Evolutionary conservation across 2,329 filamentous ascomycete genomes (phyloP).

Genomic region (Curvularia verruculosa): DNA sequence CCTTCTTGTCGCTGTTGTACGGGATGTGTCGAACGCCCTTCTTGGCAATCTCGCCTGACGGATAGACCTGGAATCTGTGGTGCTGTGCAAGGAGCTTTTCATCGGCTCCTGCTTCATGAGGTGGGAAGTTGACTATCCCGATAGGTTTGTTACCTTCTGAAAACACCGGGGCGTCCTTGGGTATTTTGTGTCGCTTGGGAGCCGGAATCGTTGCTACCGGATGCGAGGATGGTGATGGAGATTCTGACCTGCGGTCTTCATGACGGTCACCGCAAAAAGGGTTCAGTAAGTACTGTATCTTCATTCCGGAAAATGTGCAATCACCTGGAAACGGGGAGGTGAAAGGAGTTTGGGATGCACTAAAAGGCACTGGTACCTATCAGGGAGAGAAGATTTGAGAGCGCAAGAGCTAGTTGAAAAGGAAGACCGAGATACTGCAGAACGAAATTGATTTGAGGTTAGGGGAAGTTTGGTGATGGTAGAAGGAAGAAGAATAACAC

Average conservation of each 20-base stretch:
- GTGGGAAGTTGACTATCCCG: slow-evolving; percentile 74
- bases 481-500: slow-evolving; percentile 26
- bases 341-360: slow-evolving; percentile 19
- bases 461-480: slow-evolving; percentile 27
- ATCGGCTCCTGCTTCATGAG: slow-evolving; percentile 68
- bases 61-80: slow-evolving; percentile 68
- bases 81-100: slow-evolving; percentile 64
- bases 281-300: slow-evolving; percentile 52
- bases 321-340: slow-evolving; percentile 3
- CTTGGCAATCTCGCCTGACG: slow-evolving; percentile 64
- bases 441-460: slow-evolving; percentile 26
- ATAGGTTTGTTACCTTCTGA: slow-evolving; percentile 63
- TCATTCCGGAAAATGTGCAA: slow-evolving; percentile 33
- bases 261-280: slow-evolving; percentile 31
- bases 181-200: slow-evolving; percentile 60
- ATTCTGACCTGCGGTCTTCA: slow-evolving; percentile 20
- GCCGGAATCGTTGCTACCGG: slow-evolving; percentile 10
- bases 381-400: slow-evolving; percentile 27
- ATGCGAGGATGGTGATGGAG: slow-evolving; percentile 19
- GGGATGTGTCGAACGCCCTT: slow-evolving; percentile 72
- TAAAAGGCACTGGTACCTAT: slow-evolving; percentile 19
- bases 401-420: slow-evolving; percentile 18
- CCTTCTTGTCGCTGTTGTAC: slow-evolving; percentile 93
- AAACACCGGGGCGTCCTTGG: slow-evolving; percentile 69
- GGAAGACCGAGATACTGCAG: slow-evolving; percentile 31